These are phyloP conservation scores for Smallanthus sonchifolius DNA, from an alignment of 129 eudicot species.

Conservation along the genomic window DNA sequence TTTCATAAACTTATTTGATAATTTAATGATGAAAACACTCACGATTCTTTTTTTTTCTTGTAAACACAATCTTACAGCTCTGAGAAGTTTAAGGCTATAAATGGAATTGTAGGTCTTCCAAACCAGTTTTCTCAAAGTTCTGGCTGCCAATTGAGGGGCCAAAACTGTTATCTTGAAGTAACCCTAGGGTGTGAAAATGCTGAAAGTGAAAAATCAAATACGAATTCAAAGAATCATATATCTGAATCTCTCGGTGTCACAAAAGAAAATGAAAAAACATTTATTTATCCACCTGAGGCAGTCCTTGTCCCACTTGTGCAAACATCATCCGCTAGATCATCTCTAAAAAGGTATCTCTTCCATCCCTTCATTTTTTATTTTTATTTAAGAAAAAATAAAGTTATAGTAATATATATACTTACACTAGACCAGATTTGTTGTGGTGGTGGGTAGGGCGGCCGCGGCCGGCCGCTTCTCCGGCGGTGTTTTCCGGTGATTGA, in stretches of 20 bases:
- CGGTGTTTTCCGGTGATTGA: too few relatives aligned
- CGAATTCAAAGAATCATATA: conserved; percentile 38
- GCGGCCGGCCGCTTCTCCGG: too few relatives aligned
- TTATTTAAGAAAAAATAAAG: background rate
- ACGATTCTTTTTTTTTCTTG: conserved; percentile 4
- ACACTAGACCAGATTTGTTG: too few relatives aligned
- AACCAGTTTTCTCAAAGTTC: conserved; percentile 59
- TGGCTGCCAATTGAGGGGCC: conserved; percentile 67
- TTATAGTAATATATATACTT: too few relatives aligned
- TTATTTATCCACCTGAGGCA: conserved; percentile 90
- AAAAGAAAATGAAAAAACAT: conserved; percentile 55
- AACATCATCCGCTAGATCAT: conserved; percentile 77
- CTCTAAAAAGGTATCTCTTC: conserved; percentile 63
- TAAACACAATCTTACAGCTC: conserved; percentile 47
- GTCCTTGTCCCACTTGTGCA: conserved; percentile 93
- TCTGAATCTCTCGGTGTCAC: conserved; percentile 39
- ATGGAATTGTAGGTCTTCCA: conserved; percentile 71
- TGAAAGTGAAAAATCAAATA: conserved; percentile 44
- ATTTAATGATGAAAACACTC: conserved; percentile 2
- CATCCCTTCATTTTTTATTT: conserved; percentile 13
- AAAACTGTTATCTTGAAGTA: conserved; percentile 83
- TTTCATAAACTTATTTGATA: background rate
- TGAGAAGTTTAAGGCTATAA: conserved; percentile 58
- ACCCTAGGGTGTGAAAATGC: conserved; percentile 58
- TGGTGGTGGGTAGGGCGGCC: too few relatives aligned